These are phyloP conservation scores for Talaromyces amestolkiae DNA, from an alignment of 2,329 filamentous ascomycete species.

Conservation along the genomic window DNA sequence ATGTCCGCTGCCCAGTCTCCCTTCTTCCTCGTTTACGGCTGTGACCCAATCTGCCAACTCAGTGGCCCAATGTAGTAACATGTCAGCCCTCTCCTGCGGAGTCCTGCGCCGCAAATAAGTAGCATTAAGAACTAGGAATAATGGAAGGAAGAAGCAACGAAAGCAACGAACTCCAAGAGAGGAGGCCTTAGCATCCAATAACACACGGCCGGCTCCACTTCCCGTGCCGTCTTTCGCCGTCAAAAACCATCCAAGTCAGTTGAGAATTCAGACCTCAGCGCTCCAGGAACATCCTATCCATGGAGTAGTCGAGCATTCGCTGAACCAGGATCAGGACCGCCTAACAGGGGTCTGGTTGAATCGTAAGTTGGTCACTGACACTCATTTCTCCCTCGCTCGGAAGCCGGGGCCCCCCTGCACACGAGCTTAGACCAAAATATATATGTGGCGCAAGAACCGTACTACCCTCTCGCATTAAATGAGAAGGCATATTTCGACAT, in stretches of 20 bases:
- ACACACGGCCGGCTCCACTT: slow-evolving; percentile 12
- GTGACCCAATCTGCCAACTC: not conserved
- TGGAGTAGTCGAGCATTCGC: not conserved
- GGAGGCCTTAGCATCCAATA: slow-evolving; percentile 13
- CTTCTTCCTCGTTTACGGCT: not conserved
- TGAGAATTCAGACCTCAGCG: not conserved
- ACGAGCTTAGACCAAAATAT: not conserved
- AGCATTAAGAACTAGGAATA: not conserved
- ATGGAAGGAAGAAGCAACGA: not conserved
- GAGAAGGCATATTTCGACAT: not conserved
- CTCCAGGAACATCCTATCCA: not conserved
- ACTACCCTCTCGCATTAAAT: not conserved
- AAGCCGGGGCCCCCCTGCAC: not conserved
- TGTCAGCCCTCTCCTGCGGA: not conserved
- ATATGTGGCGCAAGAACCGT: not conserved
- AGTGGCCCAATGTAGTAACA: not conserved
- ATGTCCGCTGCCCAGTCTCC: not conserved
- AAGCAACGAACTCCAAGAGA: not conserved
- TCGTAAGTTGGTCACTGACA: not conserved
- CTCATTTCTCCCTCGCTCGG: not conserved
- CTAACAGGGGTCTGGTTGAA: not conserved
- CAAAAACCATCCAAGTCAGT: not conserved
- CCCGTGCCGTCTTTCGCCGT: slow-evolving; percentile 13
- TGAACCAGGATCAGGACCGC: not conserved
- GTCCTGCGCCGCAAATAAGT: slow-evolving; percentile 5